These are phyloP conservation scores for Microbotryomycetes sp. DNA, from an alignment of 1,284 basidiomycete species.

Conservation along the genomic window DNA sequence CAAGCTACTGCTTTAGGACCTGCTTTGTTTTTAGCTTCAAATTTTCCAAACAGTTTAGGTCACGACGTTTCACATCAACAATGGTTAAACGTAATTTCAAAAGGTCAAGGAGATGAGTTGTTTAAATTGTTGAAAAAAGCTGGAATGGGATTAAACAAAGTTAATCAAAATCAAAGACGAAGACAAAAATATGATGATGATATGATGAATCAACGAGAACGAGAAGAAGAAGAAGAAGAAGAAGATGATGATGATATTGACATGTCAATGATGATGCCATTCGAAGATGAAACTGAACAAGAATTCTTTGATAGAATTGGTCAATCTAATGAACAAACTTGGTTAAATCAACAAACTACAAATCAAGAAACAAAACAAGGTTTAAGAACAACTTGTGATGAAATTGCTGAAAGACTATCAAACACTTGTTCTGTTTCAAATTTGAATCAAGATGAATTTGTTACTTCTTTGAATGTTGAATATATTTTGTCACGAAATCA, in stretches of 20 bases:
- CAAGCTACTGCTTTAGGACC: conserved; percentile 31
- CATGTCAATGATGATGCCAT: no score
- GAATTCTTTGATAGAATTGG: not conserved
- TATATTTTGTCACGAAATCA: not conserved
- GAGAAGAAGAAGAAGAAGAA: not conserved
- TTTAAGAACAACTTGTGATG: not conserved
- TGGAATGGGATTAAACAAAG: conserved; percentile 4
- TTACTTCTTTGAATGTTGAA: not conserved
- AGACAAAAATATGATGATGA: not conserved
- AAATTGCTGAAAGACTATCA: not conserved
- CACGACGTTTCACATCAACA: conserved; percentile 12
- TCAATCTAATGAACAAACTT: not conserved
- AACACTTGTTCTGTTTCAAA: not conserved
- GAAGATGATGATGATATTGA: not conserved
- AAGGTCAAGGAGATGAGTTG: conserved; percentile 17
- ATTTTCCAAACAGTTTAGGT: conserved; percentile 4
- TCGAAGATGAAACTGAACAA: not conserved
- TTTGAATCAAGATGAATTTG: not conserved
- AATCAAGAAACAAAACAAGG: not conserved
- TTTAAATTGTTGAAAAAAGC: conserved; percentile 15
- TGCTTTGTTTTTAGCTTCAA: conserved; percentile 25
- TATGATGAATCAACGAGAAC: not conserved
- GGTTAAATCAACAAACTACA: not conserved
- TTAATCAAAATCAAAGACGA: not conserved
- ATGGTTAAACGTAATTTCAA: conserved; percentile 22